Base-by-base conservation (phyloP, 1,284 basidiomycete genomes). In the Singerocomus rubriflavus region DNA sequence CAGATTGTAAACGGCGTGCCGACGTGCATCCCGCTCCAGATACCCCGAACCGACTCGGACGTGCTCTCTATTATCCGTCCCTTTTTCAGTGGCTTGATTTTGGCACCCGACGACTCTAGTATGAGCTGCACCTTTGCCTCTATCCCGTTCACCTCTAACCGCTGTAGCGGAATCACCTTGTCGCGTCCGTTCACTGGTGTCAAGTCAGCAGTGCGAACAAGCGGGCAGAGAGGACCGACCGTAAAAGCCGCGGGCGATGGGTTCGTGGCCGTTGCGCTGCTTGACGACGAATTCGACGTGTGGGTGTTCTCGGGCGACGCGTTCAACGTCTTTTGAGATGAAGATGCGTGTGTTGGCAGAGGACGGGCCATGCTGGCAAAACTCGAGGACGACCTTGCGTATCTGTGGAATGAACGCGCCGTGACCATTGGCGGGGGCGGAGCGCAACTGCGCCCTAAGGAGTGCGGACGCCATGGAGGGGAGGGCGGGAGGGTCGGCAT, bases 351-450 rank as follows among this genome's bases (percentile, higher is more conserved):
- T 76, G 62, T 83, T 82, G 32, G 76, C 68, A 1, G 88, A 91
- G 7, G 88, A 85, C 0, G 86, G 81, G 80, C 85, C 89, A 53
- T 78, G 80, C 62, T 92, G 84, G 69, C 90, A 91, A 69, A 80
- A 93, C 69, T 91, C 88, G 65, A 93, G 82, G 51, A 93, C 88
- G 54, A 93, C 73, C 66, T 91, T 91, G 45, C 88, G 73, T n/a
- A 85, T 73, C 57, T 83, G 82, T 3, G 89, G 86, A 14, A 91
- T 71, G 66, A 86, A 91, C 2, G 80, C 71, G 30, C 71, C 65
- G 62, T 86, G 84, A 0, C 88, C 88, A 64, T 91, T 91, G 48
- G 83, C 77, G 17, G 84, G 82, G 16, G 66, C 63, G 0, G 88
- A 81, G 51, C 76, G 72, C 40, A 90, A 73, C 57, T 74, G 73